Conservation (phyloP, 768 basidiomycete species). For the Dioszegia crocea region DNA sequence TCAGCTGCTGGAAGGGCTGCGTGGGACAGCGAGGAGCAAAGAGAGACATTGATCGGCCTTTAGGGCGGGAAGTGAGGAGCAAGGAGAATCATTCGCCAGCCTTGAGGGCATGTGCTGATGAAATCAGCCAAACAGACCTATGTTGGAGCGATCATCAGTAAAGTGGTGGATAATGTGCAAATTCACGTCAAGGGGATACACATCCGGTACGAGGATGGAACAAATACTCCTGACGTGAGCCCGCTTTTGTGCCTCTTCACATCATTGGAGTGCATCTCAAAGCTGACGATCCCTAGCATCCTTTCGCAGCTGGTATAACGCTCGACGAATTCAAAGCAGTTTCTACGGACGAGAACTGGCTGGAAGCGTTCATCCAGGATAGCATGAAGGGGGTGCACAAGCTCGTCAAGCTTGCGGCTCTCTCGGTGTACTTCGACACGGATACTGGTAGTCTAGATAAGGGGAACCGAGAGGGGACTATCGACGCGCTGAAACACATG, state of each 20-base stretch:
- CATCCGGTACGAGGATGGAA: conserved; percentile 88
- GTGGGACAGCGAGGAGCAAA: too few species aligned
- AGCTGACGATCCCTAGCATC: conserved; percentile 60
- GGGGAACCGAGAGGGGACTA: conserved; percentile 61
- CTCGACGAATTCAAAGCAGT: conserved; percentile 79
- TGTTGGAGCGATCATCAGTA: conserved; percentile 73
- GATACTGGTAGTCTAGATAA: conserved; percentile 73
- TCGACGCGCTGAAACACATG: conserved; percentile 69
- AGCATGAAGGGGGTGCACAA: conserved; percentile 83
- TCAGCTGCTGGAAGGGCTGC: too few species aligned
- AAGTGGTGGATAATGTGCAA: conserved; percentile 93
- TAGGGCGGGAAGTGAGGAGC: not conserved
- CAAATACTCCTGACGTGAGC: conserved; percentile 85
- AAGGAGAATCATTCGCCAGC: too few species aligned
- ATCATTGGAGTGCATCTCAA: too few species aligned
- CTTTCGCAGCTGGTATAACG: conserved; percentile 87
- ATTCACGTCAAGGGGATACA: conserved; percentile 94
- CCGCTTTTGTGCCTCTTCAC: not conserved
- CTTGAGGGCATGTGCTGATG: too few species aligned
- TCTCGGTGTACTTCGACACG: conserved; percentile 93
- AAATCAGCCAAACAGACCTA: conserved; percentile 67
- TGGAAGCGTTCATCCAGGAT: conserved; percentile 86
- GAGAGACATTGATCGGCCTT: too few species aligned
- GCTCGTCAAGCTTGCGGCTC: conserved; percentile 78
- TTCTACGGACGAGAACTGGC: conserved; percentile 84